A percentile compares a stretch with the other conserved stretches of the same genome.
phyloP scores from a whole-genome alignment of 2,329 filamentous ascomycete genomes.

The Ophiocordyceps camponoti-floridani region DNA sequence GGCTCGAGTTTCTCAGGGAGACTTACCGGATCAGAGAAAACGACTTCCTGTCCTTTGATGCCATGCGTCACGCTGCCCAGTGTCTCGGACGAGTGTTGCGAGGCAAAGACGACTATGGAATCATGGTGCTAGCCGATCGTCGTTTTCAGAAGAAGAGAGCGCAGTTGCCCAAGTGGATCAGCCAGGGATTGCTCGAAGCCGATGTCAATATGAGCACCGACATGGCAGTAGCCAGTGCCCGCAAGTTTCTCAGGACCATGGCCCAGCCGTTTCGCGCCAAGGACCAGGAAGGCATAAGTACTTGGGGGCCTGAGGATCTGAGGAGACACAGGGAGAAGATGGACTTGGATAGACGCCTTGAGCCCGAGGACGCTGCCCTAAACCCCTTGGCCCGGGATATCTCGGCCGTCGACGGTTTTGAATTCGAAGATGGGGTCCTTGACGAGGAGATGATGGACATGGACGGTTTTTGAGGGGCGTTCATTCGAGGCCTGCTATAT shows the following conservation, averaged over 20 bases:
- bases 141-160: conserved; percentile 80
- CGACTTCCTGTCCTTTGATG: conserved; percentile 95
- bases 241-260: conserved; percentile 81
- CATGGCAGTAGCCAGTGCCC: conserved; percentile 78
- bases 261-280: conserved; percentile 70
- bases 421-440: conserved; percentile 32
- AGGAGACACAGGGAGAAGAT: conserved; percentile 60
- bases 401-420: conserved; percentile 21
- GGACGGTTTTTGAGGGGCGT: conserved; percentile 13
- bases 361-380: conserved; percentile 30
- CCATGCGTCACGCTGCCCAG: conserved; percentile 97
- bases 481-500: no score
- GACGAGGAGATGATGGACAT: conserved; percentile 39
- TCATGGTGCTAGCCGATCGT: conserved; percentile 94
- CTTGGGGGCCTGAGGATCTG: conserved; percentile 71
- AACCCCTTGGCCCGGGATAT: conserved; percentile 7
- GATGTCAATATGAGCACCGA: conserved; percentile 88
- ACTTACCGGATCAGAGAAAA: conserved; percentile 94
- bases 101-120: conserved; percentile 97
- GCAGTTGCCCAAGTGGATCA: conserved; percentile 95
- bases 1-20: conserved; percentile 89
- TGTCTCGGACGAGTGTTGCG: conserved; percentile 86
- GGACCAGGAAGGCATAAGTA: conserved; percentile 83
- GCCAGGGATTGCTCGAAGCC: conserved; percentile 65
- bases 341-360: conserved; percentile 48